Percentiles rank a stretch among this genome's conserved stretches.
phyloP scores from a whole-genome alignment of 352 stramenopile genomes.

The Saprolegnia parasitica region DNA sequence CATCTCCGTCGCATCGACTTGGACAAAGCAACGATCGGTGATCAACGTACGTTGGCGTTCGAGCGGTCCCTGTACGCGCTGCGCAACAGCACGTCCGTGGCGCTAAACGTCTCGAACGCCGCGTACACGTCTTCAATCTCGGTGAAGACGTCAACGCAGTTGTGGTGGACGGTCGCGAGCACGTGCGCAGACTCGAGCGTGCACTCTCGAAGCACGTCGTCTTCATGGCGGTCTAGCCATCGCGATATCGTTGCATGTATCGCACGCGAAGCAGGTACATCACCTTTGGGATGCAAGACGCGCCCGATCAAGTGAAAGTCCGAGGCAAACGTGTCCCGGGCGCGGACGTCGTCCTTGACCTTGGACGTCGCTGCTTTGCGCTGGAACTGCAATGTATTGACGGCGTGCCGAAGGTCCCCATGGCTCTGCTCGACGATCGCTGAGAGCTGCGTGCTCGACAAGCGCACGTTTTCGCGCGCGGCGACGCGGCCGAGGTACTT shows the following conservation, averaged over 20 bases:
- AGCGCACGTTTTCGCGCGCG: conserved; percentile 34
- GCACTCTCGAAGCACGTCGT: conserved; percentile 47
- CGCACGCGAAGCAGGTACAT: conserved; percentile 28
- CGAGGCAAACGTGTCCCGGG: conserved; percentile 69
- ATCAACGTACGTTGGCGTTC: conserved; percentile 42
- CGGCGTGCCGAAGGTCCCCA: conserved; percentile 72
- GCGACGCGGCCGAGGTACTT: conserved; percentile 52
- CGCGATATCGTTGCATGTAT: neutral
- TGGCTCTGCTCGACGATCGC: conserved; percentile 56
- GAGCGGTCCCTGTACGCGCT: conserved; percentile 47
- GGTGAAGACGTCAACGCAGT: conserved; percentile 64
- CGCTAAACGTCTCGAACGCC: conserved; percentile 66
- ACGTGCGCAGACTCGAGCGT: conserved; percentile 51
- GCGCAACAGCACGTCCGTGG: conserved; percentile 53
- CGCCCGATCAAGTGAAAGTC: conserved; percentile 80
- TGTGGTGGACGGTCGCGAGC: conserved; percentile 66
- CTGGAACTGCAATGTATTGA: conserved; percentile 68
- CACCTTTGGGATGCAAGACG: conserved; percentile 59
- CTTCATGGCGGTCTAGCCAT: conserved; percentile 3
- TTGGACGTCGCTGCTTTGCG: neutral
- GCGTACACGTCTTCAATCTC: conserved; percentile 62
- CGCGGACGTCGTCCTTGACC: neutral
- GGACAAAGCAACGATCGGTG: neutral
- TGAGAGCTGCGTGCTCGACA: conserved; percentile 37
- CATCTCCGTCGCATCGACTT: neutral